Percentiles rank a stretch among this genome's conserved stretches.
Evolutionary conservation across 2,329 filamentous ascomycete genomes (phyloP).

Genomic region (Trichoderma gracile): DNA sequence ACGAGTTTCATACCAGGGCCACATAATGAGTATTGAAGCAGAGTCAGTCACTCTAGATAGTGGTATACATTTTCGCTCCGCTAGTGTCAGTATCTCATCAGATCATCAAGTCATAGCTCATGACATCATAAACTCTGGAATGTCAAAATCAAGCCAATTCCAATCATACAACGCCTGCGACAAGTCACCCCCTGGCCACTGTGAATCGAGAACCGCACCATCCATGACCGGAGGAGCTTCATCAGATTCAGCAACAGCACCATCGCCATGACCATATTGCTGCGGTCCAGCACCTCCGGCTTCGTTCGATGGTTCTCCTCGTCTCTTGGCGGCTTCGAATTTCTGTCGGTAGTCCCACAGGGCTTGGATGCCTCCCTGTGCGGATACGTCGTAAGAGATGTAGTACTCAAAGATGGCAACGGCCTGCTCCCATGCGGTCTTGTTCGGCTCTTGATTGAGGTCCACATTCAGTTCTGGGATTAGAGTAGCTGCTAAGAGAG

Average conservation of each 20-base stretch:
- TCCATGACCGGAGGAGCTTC: not conserved
- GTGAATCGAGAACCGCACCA: not conserved
- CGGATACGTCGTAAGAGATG: slow-evolving; percentile 10
- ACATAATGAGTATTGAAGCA: too few species aligned
- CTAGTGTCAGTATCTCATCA: not conserved
- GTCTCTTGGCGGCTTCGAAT: slow-evolving; percentile 10
- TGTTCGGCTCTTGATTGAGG: slow-evolving; percentile 11
- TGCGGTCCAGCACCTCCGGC: not conserved
- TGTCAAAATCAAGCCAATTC: slow-evolving; percentile 21
- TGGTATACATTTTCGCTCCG: too few species aligned
- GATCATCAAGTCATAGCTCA: not conserved
- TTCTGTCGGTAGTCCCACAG: slow-evolving; percentile 12
- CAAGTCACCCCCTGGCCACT: not conserved
- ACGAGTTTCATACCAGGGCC: too few species aligned
- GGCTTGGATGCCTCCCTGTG: slow-evolving; percentile 11
- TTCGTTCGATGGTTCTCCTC: not conserved
- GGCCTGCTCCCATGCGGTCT: slow-evolving; percentile 14
- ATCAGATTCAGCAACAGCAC: not conserved
- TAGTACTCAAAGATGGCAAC: slow-evolving; percentile 17
- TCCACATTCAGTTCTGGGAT: slow-evolving; percentile 4
- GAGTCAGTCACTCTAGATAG: too few species aligned
- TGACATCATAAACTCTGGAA: slow-evolving; percentile 8
- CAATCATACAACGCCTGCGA: slow-evolving; percentile 12
- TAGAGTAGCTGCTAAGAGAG: slow-evolving; percentile 3
- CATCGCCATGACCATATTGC: not conserved